Evolutionary conservation across 805 yeast species (phyloP), one percentile per base, ranked within the genome.

Genomic region (Candida michaelii): DNA sequence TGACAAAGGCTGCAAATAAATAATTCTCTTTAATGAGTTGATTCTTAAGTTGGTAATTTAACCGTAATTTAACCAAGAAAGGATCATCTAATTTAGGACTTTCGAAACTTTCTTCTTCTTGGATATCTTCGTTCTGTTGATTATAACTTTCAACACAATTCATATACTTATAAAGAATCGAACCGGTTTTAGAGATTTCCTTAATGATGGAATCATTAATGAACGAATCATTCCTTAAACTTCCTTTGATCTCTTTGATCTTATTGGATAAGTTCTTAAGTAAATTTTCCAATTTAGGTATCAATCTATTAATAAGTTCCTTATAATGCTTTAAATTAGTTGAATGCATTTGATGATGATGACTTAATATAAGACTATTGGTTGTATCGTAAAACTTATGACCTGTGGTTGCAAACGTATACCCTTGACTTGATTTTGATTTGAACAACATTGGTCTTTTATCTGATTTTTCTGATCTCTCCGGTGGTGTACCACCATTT

Each of bases 121-220:
- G 13, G 21, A 55, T 49, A 53, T 52, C 13, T 51, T 53, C 23
- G 58, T 39, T 5, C 34, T 66, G 60, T 15, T 59, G 61, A n/a
- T 60, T 59, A 48, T 68, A 69, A 13, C 59, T 50, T 42, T 66
- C 70, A 10, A 70, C 53, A 1, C 72, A 53, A 18, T 49, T 43
- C 49, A 57, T 60, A 44, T 63, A 71, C 31, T 49, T 47, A 25
- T 53, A 59, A 42, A 83, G 58, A 24, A 79, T 78, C 30, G 63
- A 60, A 43, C 82, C 83, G 1, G 95, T 83, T 43, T 76, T 79
- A 40, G 73, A 73, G 43, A 84, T 75, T 59, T 70, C 74, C 36
- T 55, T 66, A 11, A 61, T 45, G 19, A 70, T 47, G 6, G 59
- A 55, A 14, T 59, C 51, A 46, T 68, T 69, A 18, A 71, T 66